phyloP scores from a whole-genome alignment of 2,329 filamentous ascomycete species.

The Seiridium unicorne region DNA sequence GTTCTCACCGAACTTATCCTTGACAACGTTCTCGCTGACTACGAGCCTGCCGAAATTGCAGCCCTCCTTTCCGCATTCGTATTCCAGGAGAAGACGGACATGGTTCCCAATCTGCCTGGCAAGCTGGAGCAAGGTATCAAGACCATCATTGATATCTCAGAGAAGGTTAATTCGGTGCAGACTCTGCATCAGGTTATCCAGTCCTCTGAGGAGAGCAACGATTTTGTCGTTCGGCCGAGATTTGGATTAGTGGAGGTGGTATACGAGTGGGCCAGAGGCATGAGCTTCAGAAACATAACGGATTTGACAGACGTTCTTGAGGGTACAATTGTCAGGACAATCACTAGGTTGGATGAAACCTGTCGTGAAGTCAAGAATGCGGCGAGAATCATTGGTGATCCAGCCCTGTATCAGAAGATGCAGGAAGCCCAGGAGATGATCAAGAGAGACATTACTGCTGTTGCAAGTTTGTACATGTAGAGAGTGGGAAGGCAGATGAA shows the following conservation, averaged over 20 bases:
- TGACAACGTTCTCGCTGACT: conserved; percentile 93
- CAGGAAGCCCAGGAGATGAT: conserved; percentile 96
- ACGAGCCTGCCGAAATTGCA: conserved; percentile 94
- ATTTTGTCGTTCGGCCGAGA: conserved; percentile 81
- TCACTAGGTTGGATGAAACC: conserved; percentile 91
- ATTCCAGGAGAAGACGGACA: conserved; percentile 94
- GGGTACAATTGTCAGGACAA: conserved; percentile 93
- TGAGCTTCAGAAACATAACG: conserved; percentile 98
- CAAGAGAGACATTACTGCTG: conserved; percentile 90
- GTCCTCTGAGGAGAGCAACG: conserved; percentile 84
- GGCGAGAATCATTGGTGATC: conserved; percentile 91
- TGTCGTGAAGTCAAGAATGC: conserved; percentile 98
- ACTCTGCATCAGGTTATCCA: conserved; percentile 90
- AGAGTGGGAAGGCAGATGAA: conserved; percentile 2
- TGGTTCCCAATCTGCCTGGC: conserved; percentile 75
- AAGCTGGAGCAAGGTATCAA: conserved; percentile 79
- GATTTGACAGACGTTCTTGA: conserved; percentile 94
- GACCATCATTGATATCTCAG: conserved; percentile 84
- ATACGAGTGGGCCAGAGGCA: conserved; percentile 96
- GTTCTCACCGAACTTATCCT: conserved; percentile 94
- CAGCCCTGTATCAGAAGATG: conserved; percentile 93
- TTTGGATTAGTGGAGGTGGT: conserved; percentile 97
- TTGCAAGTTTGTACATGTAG: conserved; percentile 85
- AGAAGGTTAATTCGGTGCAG: conserved; percentile 90
- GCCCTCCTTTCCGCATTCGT: conserved; percentile 92